Conservation (phyloP, 371 early-diverging fungal species). For the Choanephora cucurbitarum region DNA sequence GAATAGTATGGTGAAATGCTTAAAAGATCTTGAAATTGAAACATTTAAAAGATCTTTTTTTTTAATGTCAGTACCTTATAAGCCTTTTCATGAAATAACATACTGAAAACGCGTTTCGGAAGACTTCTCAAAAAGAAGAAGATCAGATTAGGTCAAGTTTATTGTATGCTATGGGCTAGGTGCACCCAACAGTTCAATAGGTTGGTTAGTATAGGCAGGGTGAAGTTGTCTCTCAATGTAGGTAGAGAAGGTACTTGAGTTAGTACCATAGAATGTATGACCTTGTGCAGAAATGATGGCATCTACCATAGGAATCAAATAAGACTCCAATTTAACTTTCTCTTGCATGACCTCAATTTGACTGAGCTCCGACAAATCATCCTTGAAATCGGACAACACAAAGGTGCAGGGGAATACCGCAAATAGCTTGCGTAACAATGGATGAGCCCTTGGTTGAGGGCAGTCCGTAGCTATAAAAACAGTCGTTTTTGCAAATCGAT, state of each 20-base stretch:
- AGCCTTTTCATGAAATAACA: too few relatives aligned
- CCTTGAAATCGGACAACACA: constrained; percentile 53
- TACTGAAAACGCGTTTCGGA: too few relatives aligned
- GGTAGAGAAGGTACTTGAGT: constrained; percentile 58
- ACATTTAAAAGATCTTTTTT: too few relatives aligned
- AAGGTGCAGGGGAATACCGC: constrained; percentile 64
- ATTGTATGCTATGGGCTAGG: constrained; percentile 5
- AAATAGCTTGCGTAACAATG: constrained; percentile 58
- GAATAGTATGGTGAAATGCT: too few relatives aligned
- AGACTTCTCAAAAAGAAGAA: neutral
- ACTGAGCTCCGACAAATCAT: constrained; percentile 43
- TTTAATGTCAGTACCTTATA: too few relatives aligned
- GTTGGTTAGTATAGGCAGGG: constrained; percentile 46
- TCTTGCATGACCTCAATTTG: constrained; percentile 51
- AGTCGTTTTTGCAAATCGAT: constrained; percentile 30
- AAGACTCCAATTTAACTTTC: constrained; percentile 49
- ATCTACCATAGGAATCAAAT: constrained; percentile 67
- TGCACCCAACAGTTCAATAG: constrained; percentile 29
- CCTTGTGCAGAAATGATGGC: constrained; percentile 65
- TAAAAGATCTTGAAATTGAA: too few relatives aligned
- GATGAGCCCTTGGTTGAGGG: constrained; percentile 52
- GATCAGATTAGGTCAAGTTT: constrained; percentile 6
- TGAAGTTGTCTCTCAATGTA: constrained; percentile 63
- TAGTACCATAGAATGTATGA: constrained; percentile 58
- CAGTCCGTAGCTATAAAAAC: constrained; percentile 66